phyloP scores from a whole-genome alignment of 2,329 filamentous ascomycete genomes.

The Penicillium sp. region DNA sequence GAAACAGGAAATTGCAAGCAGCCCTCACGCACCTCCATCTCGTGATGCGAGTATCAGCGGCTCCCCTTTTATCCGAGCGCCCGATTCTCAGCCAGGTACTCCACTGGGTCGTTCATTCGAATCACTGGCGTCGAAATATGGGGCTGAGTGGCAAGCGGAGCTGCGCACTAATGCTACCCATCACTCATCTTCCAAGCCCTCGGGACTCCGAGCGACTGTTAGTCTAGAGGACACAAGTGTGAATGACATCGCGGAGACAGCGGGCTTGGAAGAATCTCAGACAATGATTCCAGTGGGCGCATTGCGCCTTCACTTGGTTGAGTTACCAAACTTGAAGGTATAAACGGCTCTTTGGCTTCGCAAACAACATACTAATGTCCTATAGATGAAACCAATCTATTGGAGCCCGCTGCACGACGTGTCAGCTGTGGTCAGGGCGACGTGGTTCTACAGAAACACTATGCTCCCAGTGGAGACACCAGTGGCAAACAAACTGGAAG shows the following conservation, averaged over 20 bases:
- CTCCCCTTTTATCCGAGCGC: slow-evolving; percentile 50
- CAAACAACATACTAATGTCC: background rate
- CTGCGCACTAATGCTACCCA: slow-evolving; percentile 14
- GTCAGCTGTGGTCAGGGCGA: slow-evolving; percentile 77
- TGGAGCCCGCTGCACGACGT: slow-evolving; percentile 94
- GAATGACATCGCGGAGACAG: slow-evolving; percentile 12
- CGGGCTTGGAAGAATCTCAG: slow-evolving; percentile 33
- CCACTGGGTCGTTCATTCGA: slow-evolving; percentile 33
- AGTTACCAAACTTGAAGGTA: slow-evolving; percentile 68
- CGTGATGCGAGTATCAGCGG: slow-evolving; percentile 47
- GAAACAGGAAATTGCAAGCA: slow-evolving; percentile 22
- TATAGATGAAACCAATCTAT: slow-evolving; percentile 90
- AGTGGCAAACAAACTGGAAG: slow-evolving; percentile 88
- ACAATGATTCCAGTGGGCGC: slow-evolving; percentile 79
- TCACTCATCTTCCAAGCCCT: slow-evolving; percentile 25
- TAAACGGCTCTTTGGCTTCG: background rate
- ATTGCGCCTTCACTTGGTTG: slow-evolving; percentile 86
- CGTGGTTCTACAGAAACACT: slow-evolving; percentile 96
- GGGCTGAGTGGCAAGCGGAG: slow-evolving; percentile 20
- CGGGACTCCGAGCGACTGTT: slow-evolving; percentile 28
- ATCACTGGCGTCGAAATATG: slow-evolving; percentile 26
- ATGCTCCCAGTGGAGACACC: slow-evolving; percentile 85
- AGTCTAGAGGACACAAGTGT: slow-evolving; percentile 22
- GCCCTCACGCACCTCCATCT: slow-evolving; percentile 27
- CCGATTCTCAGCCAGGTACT: slow-evolving; percentile 30